Evolutionary conservation across 352 stramenopile genomes (phyloP).

Genomic region (Blastocystis sp.): DNA sequence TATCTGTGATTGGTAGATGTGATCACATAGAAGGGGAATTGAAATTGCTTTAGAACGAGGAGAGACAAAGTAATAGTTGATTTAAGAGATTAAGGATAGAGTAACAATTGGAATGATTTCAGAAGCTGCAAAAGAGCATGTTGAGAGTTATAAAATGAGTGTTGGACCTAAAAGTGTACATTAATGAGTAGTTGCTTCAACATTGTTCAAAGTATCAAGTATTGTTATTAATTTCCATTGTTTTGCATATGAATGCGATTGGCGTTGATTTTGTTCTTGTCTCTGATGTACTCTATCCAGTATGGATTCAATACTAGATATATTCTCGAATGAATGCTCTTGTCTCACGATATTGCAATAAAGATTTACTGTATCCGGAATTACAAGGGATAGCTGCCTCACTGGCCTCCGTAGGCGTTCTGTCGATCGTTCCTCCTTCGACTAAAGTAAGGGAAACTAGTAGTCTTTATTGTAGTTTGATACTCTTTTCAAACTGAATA

Average conservation of each 20-base stretch:
- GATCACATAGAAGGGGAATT: background rate
- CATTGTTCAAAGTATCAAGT: constrained; percentile 54
- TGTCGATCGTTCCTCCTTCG: constrained; percentile 5
- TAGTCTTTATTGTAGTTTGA: background rate
- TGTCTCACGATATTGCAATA: background rate
- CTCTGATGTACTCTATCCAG: background rate
- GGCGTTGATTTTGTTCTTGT: constrained; percentile 58
- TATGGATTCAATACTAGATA: background rate
- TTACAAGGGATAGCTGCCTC: constrained; percentile 32
- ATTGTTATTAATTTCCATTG: constrained; percentile 38
- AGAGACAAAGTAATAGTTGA: background rate
- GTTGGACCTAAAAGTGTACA: background rate
- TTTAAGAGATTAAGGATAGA: background rate
- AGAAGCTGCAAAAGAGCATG: constrained; percentile 61
- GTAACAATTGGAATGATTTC: constrained; percentile 10
- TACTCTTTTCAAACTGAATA: constrained; percentile 26
- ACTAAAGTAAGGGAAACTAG: background rate
- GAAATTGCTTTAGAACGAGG: constrained; percentile 29
- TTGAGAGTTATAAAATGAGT: constrained; percentile 64
- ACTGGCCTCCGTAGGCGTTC: constrained; percentile 1
- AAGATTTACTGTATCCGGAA: constrained; percentile 32
- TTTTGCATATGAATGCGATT: constrained; percentile 54
- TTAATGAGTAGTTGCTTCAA: constrained; percentile 38
- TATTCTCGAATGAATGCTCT: constrained; percentile 22
- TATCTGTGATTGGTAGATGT: background rate